phyloP scores from a whole-genome alignment of 2,329 filamentous ascomycete species.

The Colletotrichum australisinense region DNA sequence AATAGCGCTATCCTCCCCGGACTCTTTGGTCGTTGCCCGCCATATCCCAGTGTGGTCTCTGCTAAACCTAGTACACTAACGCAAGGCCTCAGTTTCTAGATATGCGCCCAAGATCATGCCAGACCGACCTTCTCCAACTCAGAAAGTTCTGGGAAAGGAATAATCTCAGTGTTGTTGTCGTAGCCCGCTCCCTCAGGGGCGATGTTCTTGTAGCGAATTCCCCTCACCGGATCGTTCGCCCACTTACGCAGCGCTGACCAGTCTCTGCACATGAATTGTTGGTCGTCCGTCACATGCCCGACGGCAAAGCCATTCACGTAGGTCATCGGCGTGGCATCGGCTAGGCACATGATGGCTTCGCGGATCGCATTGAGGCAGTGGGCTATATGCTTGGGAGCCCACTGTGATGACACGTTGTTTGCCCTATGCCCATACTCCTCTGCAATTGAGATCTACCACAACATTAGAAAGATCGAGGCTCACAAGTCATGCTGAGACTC shows the following conservation, averaged over 20 bases:
- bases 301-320: constrained; percentile 21
- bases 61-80: not conserved
- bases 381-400: constrained; percentile 14
- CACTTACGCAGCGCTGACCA: constrained; percentile 16
- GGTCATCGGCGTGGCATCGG: constrained; percentile 21
- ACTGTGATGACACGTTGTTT: constrained; percentile 18
- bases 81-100: not conserved
- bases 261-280: constrained; percentile 25
- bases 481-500: not conserved
- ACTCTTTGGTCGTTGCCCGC: not conserved
- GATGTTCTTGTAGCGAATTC: constrained; percentile 15
- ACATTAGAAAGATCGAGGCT: too few relatives aligned
- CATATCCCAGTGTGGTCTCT: not conserved
- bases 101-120: not conserved
- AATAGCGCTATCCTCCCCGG: not conserved
- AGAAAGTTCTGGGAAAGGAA: constrained; percentile 14
- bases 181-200: constrained; percentile 10
- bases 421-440: constrained; percentile 21
- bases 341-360: constrained; percentile 23
- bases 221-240: constrained; percentile 22
- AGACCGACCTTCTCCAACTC: constrained; percentile 13
- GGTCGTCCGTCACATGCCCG: constrained; percentile 21
- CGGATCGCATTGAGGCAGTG: constrained; percentile 21
- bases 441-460: constrained; percentile 9
- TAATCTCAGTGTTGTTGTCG: constrained; percentile 21